A percentile compares a stretch with the other conserved stretches of the same genome.
Evolutionary conservation across 2,329 filamentous ascomycete genomes (phyloP).

Genomic region (Ciborinia camelliae): DNA sequence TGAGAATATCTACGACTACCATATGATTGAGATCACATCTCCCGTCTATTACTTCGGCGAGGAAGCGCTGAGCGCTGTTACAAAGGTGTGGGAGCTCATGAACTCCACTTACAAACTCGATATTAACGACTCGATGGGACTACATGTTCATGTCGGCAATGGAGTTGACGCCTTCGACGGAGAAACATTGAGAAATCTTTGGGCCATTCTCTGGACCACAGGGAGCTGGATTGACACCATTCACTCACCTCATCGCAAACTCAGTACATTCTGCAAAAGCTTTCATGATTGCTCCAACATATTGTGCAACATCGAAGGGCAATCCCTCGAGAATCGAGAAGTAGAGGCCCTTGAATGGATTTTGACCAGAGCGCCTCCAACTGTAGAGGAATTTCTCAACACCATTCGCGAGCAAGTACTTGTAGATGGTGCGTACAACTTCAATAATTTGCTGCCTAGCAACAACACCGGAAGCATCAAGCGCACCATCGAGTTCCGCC

Average conservation of each 20-base stretch:
- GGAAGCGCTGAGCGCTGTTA: not conserved
- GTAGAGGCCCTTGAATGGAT: constrained; percentile 3
- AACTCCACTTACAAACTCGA: constrained; percentile 25
- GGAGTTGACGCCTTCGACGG: constrained; percentile 29
- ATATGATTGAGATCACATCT: constrained; percentile 9
- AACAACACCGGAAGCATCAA: not conserved
- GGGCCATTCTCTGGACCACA: constrained; percentile 32
- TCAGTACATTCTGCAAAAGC: constrained; percentile 4
- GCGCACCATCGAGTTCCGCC: constrained; percentile 32
- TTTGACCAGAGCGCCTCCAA: not conserved
- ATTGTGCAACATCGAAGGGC: not conserved
- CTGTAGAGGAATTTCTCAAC: not conserved
- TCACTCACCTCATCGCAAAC: constrained; percentile 24
- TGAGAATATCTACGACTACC: constrained; percentile 3
- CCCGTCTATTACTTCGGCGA: constrained; percentile 12
- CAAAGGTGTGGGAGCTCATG: constrained; percentile 17
- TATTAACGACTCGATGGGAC: constrained; percentile 29
- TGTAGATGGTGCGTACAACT: constrained; percentile 15
- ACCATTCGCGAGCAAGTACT: not conserved
- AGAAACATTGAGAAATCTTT: constrained; percentile 33
- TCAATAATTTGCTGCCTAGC: not conserved
- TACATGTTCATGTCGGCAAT: constrained; percentile 39
- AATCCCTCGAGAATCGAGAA: not conserved
- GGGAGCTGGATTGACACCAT: constrained; percentile 33
- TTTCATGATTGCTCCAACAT: not conserved